These are phyloP conservation scores for Hsuehochloa calcarea DNA, from an alignment of 176 grass and related monocot species.

Conservation along the genomic window DNA sequence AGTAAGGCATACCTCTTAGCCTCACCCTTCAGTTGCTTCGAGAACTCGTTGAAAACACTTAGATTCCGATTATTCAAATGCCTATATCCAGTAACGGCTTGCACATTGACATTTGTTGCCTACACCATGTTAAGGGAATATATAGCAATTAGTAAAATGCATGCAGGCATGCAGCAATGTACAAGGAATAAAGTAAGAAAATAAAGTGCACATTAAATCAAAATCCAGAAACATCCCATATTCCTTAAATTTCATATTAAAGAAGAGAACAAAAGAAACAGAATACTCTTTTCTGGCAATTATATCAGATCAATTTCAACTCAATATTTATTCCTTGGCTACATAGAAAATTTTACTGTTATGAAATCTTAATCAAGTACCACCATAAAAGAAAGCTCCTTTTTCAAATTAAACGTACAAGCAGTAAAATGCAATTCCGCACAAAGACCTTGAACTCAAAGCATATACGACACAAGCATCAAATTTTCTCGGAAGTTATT, in stretches of 20 bases:
- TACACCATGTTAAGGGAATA: conserved; percentile 28
- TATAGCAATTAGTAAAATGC: conserved; percentile 17
- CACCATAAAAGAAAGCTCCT: not conserved
- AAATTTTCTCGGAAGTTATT: not conserved
- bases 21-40: conserved; percentile 93
- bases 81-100: conserved; percentile 37
- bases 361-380: not conserved
- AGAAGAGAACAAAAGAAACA: not conserved
- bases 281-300: not conserved
- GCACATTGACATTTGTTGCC: conserved; percentile 43
- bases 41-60: conserved; percentile 98
- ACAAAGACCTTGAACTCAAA: not conserved
- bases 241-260: not conserved
- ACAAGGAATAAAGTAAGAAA: not conserved
- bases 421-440: conserved; percentile 1
- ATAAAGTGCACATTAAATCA: not conserved
- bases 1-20: conserved; percentile 60
- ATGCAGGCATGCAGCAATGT: not conserved
- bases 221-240: not conserved
- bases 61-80: conserved; percentile 64
- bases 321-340: not conserved
- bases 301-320: not conserved
- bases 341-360: not conserved
- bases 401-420: not conserved
- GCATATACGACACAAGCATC: not conserved